Percentiles rank a stretch among this genome's conserved stretches.
phyloP scores from a whole-genome alignment of 2,329 filamentous ascomycete species.

The Penicillium verrucosum region DNA sequence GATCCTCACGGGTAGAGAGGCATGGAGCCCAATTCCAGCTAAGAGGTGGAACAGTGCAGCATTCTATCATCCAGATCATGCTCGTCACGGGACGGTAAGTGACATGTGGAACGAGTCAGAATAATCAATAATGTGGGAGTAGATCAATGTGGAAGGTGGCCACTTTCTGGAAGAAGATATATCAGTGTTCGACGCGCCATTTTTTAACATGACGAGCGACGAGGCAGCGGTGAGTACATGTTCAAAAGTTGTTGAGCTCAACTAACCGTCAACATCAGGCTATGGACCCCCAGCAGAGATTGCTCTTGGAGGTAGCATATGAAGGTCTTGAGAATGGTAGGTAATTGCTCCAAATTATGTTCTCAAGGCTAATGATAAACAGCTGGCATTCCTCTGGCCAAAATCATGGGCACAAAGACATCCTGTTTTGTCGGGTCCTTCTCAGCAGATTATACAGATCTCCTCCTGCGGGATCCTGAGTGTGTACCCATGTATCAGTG shows the following conservation, averaged over 20 bases:
- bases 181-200: conserved; percentile 32
- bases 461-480: conserved; percentile 30
- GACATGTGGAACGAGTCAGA: not conserved
- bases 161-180: conserved; percentile 29
- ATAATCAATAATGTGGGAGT: not conserved
- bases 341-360: not conserved
- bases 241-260: not conserved
- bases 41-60: conserved; percentile 21
- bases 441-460: conserved; percentile 30
- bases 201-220: conserved; percentile 34
- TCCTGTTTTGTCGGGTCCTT: conserved; percentile 31
- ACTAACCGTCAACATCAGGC: conserved; percentile 6
- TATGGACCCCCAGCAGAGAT: conserved; percentile 32
- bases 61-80: conserved; percentile 28
- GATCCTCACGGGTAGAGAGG: conserved; percentile 20
- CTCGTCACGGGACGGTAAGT: conserved; percentile 25
- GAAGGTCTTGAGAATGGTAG: conserved; percentile 32
- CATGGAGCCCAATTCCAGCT: conserved; percentile 20
- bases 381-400: conserved; percentile 29
- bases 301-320: conserved; percentile 31
- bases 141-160: conserved; percentile 28
- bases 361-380: not conserved
- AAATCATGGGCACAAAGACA: conserved; percentile 27
- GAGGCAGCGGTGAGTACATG: conserved; percentile 26
- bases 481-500: conserved; percentile 26